Conservation (phyloP, 345 rosid genomes). For the Schrenkiella parvula region DNA sequence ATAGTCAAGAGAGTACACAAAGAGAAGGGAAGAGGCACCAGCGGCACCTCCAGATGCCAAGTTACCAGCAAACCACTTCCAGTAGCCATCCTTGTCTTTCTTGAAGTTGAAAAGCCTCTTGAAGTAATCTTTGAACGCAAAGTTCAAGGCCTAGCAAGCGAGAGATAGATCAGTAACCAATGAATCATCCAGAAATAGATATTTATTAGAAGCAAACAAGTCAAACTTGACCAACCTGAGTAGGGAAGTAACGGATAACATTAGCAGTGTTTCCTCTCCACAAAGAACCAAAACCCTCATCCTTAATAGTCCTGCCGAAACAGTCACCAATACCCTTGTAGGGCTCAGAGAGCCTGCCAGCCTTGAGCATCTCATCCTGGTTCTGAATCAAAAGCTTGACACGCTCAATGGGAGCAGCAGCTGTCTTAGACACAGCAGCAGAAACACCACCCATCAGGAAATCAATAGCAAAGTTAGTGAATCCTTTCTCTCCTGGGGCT, state of each 20-base stretch:
- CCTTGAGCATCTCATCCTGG: slow-evolving; percentile 85
- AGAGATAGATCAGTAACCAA: neutral
- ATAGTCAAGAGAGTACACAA: slow-evolving; percentile 83
- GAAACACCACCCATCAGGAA: slow-evolving; percentile 90
- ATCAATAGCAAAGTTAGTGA: slow-evolving; percentile 58
- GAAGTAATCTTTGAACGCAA: slow-evolving; percentile 91
- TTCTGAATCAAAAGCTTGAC: slow-evolving; percentile 86
- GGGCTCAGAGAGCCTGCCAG: slow-evolving; percentile 77
- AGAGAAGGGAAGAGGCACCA: slow-evolving; percentile 83
- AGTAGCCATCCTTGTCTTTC: slow-evolving; percentile 86
- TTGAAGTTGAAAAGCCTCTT: slow-evolving; percentile 87
- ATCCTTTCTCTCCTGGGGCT: slow-evolving; percentile 73
- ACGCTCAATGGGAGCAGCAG: slow-evolving; percentile 92
- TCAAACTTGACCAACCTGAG: slow-evolving; percentile 47
- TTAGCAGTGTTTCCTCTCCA: slow-evolving; percentile 94
- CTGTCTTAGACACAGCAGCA: slow-evolving; percentile 82
- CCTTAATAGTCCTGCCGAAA: slow-evolving; percentile 60
- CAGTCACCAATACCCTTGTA: slow-evolving; percentile 92
- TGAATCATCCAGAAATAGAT: neutral
- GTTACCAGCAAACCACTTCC: slow-evolving; percentile 95
- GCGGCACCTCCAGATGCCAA: slow-evolving; percentile 90
- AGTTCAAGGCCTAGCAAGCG: slow-evolving; percentile 67
- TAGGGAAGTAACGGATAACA: slow-evolving; percentile 89
- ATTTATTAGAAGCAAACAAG: neutral
- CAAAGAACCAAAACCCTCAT: slow-evolving; percentile 58